Base-by-base conservation (phyloP, 2,329 filamentous ascomycete species). In the Trichoderma atrobrunneum region DNA sequence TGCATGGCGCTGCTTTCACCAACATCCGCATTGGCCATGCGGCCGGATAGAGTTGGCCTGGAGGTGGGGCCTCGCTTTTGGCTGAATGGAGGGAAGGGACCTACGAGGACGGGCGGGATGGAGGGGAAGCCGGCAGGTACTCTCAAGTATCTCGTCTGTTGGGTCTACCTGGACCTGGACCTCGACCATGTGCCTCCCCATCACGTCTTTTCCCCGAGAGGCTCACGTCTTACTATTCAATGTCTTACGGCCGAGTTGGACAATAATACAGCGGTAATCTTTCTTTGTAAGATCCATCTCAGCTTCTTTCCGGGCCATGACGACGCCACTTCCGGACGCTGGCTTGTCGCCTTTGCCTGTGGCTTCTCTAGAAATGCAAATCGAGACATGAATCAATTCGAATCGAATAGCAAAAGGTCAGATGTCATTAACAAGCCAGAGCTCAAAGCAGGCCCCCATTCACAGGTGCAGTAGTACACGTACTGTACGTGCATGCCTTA, bases 21-120 rank as follows among this genome's bases (percentile, higher is more conserved):
- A 48, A 68, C 54, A 68, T 68, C 56, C 65, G 65, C 65, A 68
- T 48, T 60, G 65, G 65, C 65, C 65, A 68, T 68, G 65, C 65
- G 32, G 65, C 54, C 56, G 65, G 65, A 69, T 69, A 69, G 66
- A 69, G 66, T 69, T 69, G 66, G 57, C 39, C 26, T 69, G 57
- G 66, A 69, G 57, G 66, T 69, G 66, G 66, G 11, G 66, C 57
- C 43, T 32, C 32, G 56, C 28, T 69, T 69, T 61, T 69, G 66
- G 66, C 66, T 69, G 66, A 69, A 69, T 69, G 66, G 56, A 60
- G 66, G 56, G 39, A 54, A 60, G 65, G 56, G 39, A 65, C 62
- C 39, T n/a, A 24, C 62, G 62, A 24, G 18, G 61, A 63, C 54
- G 32, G 54, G 57, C 28, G 56, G 54, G 28, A 34, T 30, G n/a